These are phyloP conservation scores for Whalleya microplaca DNA, from an alignment of 2,329 filamentous ascomycete species.

Conservation along the genomic window DNA sequence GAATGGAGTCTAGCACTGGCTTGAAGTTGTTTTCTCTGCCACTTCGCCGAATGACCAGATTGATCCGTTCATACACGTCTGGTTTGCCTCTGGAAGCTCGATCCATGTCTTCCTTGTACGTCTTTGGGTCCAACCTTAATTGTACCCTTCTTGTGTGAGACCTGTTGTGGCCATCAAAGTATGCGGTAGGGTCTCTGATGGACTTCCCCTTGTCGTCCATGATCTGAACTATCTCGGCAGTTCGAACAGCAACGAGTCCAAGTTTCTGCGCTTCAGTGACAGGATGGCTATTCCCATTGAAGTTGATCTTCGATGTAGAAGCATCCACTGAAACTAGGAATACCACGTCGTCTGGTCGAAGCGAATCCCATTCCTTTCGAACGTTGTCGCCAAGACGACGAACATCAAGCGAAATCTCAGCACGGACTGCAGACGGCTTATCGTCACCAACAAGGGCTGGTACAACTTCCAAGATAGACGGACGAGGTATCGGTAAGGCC, in stretches of 20 bases:
- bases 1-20: constrained; percentile 88
- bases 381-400: constrained; percentile 76
- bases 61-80: constrained; percentile 83
- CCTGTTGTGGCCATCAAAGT: constrained; percentile 65
- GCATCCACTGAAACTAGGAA: constrained; percentile 81
- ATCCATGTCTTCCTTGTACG: constrained; percentile 78
- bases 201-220: constrained; percentile 82
- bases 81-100: constrained; percentile 66
- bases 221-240: constrained; percentile 84
- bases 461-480: constrained; percentile 83
- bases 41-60: constrained; percentile 80
- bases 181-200: constrained; percentile 65
- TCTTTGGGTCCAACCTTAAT: constrained; percentile 77
- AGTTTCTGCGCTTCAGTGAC: constrained; percentile 61
- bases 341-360: constrained; percentile 85
- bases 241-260: constrained; percentile 72
- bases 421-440: constrained; percentile 81
- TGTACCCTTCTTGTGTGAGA: constrained; percentile 71
- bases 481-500: constrained; percentile 84
- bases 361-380: constrained; percentile 84
- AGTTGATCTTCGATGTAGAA: constrained; percentile 51
- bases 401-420: constrained; percentile 84
- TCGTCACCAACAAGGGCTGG: constrained; percentile 82
- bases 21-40: constrained; percentile 97
- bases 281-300: constrained; percentile 55